A percentile compares a stretch with the other conserved stretches of the same genome.
These are phyloP conservation scores for Kwoniella dendrophila DNA, from an alignment of 768 basidiomycete genomes.

Conservation along the genomic window DNA sequence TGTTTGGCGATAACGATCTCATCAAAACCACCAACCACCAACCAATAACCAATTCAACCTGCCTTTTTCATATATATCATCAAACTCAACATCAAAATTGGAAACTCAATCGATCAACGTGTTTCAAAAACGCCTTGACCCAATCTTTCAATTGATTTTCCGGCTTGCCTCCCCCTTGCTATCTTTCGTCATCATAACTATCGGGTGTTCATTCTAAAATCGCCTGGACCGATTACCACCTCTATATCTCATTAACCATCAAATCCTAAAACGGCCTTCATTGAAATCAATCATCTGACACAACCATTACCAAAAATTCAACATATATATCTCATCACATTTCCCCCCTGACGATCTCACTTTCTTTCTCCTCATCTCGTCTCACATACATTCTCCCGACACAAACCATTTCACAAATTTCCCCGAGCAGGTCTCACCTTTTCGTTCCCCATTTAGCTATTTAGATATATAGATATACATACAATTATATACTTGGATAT, in stretches of 20 bases:
- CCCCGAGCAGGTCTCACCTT: slow-evolving; percentile 30
- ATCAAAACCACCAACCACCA: not conserved
- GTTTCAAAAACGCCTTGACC: slow-evolving; percentile 9
- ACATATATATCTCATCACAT: slow-evolving; percentile 1
- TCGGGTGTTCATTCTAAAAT: slow-evolving; percentile 14
- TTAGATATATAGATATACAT: not conserved
- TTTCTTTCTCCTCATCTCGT: slow-evolving; percentile 5
- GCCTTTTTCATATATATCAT: slow-evolving; percentile 7
- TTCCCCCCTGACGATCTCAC: slow-evolving; percentile 11
- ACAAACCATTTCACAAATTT: slow-evolving; percentile 5
- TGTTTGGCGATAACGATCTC: no score
- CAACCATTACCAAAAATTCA: no score
- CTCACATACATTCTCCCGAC: slow-evolving; percentile 4
- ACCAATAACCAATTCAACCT: slow-evolving; percentile 12
- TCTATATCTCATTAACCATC: not conserved
- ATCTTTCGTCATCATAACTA: slow-evolving; percentile 1
- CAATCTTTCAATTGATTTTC: slow-evolving; percentile 6
- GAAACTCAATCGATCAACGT: slow-evolving; percentile 9
- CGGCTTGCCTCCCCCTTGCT: slow-evolving; percentile 2
- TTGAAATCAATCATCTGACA: slow-evolving; percentile 18
- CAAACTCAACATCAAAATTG: no score
- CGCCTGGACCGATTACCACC: slow-evolving; percentile 19
- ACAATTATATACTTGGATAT: no score
- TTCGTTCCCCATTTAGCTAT: slow-evolving; percentile 4
- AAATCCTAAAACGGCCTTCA: slow-evolving; percentile 20